phyloP scores from a whole-genome alignment of 2,329 filamentous ascomycete genomes.

The Neoarthrinium moseri region DNA sequence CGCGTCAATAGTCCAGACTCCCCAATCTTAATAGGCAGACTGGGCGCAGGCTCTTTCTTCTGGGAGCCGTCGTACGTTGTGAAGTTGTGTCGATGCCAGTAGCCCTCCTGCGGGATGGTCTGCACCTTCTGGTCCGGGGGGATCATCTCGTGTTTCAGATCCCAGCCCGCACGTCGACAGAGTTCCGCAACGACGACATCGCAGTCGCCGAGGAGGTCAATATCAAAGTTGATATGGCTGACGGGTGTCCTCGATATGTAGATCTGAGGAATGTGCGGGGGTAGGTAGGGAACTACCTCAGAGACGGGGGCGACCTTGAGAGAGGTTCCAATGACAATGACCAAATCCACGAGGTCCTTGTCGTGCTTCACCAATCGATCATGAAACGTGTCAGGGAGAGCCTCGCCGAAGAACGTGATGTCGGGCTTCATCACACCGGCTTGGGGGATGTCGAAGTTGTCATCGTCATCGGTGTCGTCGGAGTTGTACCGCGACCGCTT shows the following conservation, averaged over 20 bases:
- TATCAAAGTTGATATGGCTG: slow-evolving; percentile 89
- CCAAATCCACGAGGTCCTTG: slow-evolving; percentile 76
- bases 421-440: slow-evolving; percentile 92
- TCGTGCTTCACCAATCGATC: slow-evolving; percentile 79
- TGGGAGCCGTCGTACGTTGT: slow-evolving; percentile 16
- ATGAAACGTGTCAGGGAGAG: slow-evolving; percentile 81
- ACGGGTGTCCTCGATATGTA: slow-evolving; percentile 87
- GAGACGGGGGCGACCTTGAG: slow-evolving; percentile 95
- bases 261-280: slow-evolving; percentile 80
- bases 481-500: slow-evolving; percentile 42
- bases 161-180: slow-evolving; percentile 78
- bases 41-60: background rate
- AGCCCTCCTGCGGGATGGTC: slow-evolving; percentile 49
- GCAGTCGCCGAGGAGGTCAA: slow-evolving; percentile 93
- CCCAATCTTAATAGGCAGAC: background rate
- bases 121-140: slow-evolving; percentile 62
- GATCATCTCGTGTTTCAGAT: slow-evolving; percentile 79
- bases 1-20: background rate
- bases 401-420: slow-evolving; percentile 96
- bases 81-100: slow-evolving; percentile 43
- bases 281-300: slow-evolving; percentile 81
- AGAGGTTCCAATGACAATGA: slow-evolving; percentile 94
- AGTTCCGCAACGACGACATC: slow-evolving; percentile 88
- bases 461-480: slow-evolving; percentile 50
- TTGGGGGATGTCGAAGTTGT: slow-evolving; percentile 62